Conservation (phyloP, 805 yeast genomes). For the Candida orba region DNA sequence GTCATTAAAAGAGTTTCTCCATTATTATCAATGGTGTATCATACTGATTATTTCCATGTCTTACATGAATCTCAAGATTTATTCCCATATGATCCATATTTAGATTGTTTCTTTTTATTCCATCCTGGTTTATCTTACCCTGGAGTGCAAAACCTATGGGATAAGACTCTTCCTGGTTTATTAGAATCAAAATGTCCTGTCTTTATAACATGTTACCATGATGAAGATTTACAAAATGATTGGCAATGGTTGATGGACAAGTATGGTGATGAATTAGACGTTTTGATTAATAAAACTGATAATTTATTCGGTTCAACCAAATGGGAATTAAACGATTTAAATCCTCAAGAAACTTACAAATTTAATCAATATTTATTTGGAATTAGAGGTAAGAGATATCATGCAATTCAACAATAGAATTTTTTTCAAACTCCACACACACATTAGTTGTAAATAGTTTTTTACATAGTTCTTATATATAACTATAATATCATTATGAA, state of each 20-base stretch:
- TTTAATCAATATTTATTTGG: slow-evolving; percentile 87
- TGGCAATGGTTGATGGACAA: slow-evolving; percentile 59
- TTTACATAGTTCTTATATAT: slow-evolving; percentile 1
- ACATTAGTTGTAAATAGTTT: slow-evolving; percentile 21
- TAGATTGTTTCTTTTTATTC: slow-evolving; percentile 87
- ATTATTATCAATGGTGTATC: slow-evolving; percentile 66
- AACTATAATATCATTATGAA: no score
- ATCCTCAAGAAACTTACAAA: slow-evolving; percentile 91
- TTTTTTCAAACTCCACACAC: slow-evolving; percentile 17
- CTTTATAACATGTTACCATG: slow-evolving; percentile 84
- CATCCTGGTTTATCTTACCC: slow-evolving; percentile 91
- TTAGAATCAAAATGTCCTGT: slow-evolving; percentile 91
- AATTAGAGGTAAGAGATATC: slow-evolving; percentile 94
- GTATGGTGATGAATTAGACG: slow-evolving; percentile 71
- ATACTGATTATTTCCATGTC: slow-evolving; percentile 87
- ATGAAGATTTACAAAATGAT: slow-evolving; percentile 63
- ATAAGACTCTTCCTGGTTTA: slow-evolving; percentile 74
- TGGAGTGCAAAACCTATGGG: slow-evolving; percentile 75
- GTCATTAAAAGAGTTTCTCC: slow-evolving; percentile 67
- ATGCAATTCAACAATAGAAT: slow-evolving; percentile 49
- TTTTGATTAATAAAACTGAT: slow-evolving; percentile 63
- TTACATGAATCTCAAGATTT: slow-evolving; percentile 89
- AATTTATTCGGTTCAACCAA: slow-evolving; percentile 82
- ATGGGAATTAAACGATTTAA: slow-evolving; percentile 87
- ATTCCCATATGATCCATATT: slow-evolving; percentile 96